Evolutionary conservation across 176 grass and related monocot genomes (phyloP), one percentile per base, ranked within the genome.

Genomic region (Cocos nucifera): DNA sequence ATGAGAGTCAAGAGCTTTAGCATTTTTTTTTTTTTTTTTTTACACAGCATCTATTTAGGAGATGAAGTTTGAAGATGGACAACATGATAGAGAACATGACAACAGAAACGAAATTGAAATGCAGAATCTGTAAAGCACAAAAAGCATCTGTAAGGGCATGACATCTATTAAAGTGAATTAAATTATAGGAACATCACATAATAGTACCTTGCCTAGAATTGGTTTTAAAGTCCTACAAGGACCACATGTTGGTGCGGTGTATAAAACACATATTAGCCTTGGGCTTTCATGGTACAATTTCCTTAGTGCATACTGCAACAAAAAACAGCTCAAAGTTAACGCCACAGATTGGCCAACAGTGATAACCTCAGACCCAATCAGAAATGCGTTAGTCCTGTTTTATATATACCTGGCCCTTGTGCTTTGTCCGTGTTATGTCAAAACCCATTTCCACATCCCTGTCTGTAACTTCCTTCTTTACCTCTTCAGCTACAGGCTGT

Each of bases 221-320:
- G 94, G 94, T 62, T 98, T 98, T 70, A 98, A 79, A 35, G 94
- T 98, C 80, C 94, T 92, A 65, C 94, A 98, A 32, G 94, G 94
- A 79, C 94, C 94, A 51, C 94, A 98, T 65, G 94, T 98, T 17
- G 94, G 88, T 65, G 94, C 74, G 66, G 94, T 98, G 75, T 98
- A 98, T 73, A 98, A 52, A 71, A 98, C 85, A 78, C 85, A 98
- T 57, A 98, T 2, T 12, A 98, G 68, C 29, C 88, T 78, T 71
- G 88, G 79, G 63, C 94, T 98, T 58, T 91, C 88, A 77, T 98
- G 94, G 57, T 98, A 98, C 61, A 98, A 20, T 83, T 98, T 93
- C 59, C 94, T 78, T 57, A 98, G 85, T 21, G 88, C 74, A 72
- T 98, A 98, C 94, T 98, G 82, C 69, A 69, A 80, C 73, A 64